A percentile compares a stretch with the other conserved stretches of the same genome.
phyloP scores from a whole-genome alignment of 305 asterid genomes.

The Solanum hybrid region DNA sequence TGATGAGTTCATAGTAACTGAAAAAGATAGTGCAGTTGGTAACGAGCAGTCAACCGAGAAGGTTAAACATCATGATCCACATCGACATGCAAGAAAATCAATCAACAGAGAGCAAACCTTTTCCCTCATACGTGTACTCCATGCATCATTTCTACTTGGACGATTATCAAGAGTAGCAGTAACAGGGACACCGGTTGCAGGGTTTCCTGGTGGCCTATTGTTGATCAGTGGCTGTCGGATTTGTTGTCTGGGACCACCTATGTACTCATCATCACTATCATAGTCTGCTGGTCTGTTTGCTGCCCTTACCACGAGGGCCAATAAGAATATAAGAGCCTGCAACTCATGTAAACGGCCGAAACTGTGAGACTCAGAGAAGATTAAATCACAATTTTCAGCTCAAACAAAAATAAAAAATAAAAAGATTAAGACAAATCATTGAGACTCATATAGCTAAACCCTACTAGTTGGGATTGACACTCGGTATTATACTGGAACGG shows the following conservation, averaged over 20 bases:
- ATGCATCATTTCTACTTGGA: conserved; percentile 89
- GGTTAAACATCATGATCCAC: neutral
- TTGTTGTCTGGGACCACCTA: conserved; percentile 75
- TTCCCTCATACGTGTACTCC: conserved; percentile 99
- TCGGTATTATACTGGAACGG: neutral
- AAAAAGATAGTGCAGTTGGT: neutral
- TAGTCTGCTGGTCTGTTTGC: conserved; percentile 81
- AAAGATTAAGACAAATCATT: neutral
- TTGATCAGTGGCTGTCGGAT: conserved; percentile 78
- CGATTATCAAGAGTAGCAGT: conserved; percentile 70
- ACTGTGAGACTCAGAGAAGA: neutral
- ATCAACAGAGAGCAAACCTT: conserved; percentile 42
- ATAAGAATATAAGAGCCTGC: conserved; percentile 85
- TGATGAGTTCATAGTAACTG: neutral
- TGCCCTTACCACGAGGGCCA: conserved; percentile 87
- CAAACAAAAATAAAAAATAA: neutral
- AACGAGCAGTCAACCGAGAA: neutral
- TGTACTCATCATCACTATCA: conserved; percentile 95
- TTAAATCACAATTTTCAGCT: neutral
- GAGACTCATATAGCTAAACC: neutral
- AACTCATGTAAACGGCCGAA: neutral
- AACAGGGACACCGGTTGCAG: conserved; percentile 69
- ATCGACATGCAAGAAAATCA: neutral
- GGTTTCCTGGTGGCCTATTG: conserved; percentile 36
- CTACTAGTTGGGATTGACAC: neutral